Base-by-base conservation (phyloP, 345 rosid species). In the Geranium brycei region DNA sequence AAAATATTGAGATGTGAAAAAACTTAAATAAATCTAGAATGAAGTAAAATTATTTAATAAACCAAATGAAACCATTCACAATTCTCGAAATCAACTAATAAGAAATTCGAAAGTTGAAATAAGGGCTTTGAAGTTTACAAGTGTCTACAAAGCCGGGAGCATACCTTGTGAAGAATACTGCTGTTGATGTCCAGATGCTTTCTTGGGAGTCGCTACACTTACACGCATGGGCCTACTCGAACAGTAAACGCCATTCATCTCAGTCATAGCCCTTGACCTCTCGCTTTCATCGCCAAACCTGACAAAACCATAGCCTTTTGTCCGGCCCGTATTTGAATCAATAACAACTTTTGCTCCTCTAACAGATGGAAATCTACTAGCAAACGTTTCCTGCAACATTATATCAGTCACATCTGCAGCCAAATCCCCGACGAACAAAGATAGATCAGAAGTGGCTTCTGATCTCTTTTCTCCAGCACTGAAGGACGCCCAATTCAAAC, bases 251-350 rank as follows among this genome's bases (percentile, higher is more conserved):
- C 97, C 98, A 77, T 89, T 89, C 97, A 92, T 92, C 74, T 92
- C 98, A 17, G 77, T 71, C 82, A 85, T 85, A 62, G 99, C 97
- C 73, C 80, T 89, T 55, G 96, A 73, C 69, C 85, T 89, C 86
- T 89, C 97, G 73, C 73, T 85, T 69, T 89, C 96, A 81, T 89
- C 95, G 61, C 89, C 76, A 64, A 93, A 93, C 79, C 97, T 89
- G 58, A 93, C 99, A 83, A 93, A 89, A 16, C 97, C 99, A 47
- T 93, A 89, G 71, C 97, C 97, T 79, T 93, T 89, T 62, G 99
- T 80, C 65, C 87, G 84, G 13, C 99, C 97, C 7, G 90, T 85
- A 72, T 86, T 89, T 17, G 91, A 77, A 80, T 93, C 96, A 56
- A 87, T 76, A 51, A 93, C 91, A 76, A 93, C 99, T 74, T 93